Conservation (phyloP, 2,329 filamentous ascomycete genomes). For the Penicillium capsulatum region DNA sequence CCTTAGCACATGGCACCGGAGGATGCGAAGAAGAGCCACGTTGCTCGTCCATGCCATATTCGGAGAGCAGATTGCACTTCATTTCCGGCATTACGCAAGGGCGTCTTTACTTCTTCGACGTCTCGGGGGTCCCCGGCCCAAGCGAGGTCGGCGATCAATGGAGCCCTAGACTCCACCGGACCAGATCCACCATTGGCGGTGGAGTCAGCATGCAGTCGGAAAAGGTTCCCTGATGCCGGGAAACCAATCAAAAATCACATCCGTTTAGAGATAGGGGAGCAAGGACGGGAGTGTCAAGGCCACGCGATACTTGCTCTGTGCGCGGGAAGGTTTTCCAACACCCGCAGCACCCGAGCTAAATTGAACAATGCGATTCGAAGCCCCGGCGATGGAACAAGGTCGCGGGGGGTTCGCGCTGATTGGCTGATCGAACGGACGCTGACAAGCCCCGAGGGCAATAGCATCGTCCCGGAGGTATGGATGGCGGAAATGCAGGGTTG, state of each 20-base stretch:
- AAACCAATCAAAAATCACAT: not conserved
- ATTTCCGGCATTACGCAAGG: not conserved
- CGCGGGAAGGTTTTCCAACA: conserved; percentile 4
- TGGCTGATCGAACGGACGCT: not conserved
- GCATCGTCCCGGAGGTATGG: no score
- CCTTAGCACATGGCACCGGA: conserved; percentile 13
- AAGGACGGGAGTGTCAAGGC: conserved; percentile 18
- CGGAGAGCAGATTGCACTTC: not conserved
- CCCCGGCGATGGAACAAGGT: no score
- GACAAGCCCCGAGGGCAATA: not conserved
- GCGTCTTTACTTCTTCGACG: not conserved
- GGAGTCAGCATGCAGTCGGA: conserved; percentile 3
- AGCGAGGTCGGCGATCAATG: conserved; percentile 9
- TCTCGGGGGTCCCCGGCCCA: conserved; percentile 1
- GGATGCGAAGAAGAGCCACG: conserved; percentile 14
- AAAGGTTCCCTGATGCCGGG: not conserved
- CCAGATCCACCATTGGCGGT: conserved; percentile 1
- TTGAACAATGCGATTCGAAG: no score
- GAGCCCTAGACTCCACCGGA: not conserved
- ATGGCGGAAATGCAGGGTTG: no score
- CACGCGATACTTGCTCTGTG: conserved; percentile 15
- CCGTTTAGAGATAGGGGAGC: conserved; percentile 1
- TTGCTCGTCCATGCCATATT: conserved; percentile 3
- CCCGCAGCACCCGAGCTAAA: conserved; percentile 9
- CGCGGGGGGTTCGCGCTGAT: no score